These are phyloP conservation scores for Coprinellus micaceus DNA, from an alignment of 768 basidiomycete species.

Conservation along the genomic window DNA sequence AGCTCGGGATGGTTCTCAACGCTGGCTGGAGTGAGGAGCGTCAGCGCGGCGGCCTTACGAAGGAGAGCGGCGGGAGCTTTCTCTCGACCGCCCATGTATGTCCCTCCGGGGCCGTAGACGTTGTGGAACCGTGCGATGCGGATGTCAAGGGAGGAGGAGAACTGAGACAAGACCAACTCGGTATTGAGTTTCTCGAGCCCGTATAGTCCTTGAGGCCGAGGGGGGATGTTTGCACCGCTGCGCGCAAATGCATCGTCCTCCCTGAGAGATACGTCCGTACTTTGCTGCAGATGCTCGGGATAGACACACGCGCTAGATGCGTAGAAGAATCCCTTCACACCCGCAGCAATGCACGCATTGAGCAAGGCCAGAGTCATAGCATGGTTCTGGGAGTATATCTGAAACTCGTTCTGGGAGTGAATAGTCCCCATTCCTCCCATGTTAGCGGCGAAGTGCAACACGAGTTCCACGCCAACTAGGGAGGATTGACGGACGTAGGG, in stretches of 20 bases:
- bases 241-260: slow-evolving; percentile 42
- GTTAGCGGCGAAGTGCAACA: slow-evolving; percentile 57
- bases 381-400: slow-evolving; percentile 48
- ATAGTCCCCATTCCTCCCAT: slow-evolving; percentile 69
- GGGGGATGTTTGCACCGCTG: slow-evolving; percentile 16
- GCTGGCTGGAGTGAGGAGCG: slow-evolving; percentile 12
- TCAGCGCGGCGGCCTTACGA: slow-evolving; percentile 45
- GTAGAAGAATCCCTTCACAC: slow-evolving; percentile 45
- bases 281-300: slow-evolving; percentile 40
- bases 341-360: slow-evolving; percentile 31
- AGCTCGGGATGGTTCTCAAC: background rate
- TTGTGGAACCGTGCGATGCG: slow-evolving; percentile 58
- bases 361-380: slow-evolving; percentile 48
- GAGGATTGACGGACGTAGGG: slow-evolving; percentile 31
- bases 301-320: slow-evolving; percentile 63
- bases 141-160: slow-evolving; percentile 28
- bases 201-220: slow-evolving; percentile 52
- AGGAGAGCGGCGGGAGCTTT: slow-evolving; percentile 56
- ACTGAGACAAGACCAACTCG: slow-evolving; percentile 41
- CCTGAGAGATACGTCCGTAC: slow-evolving; percentile 32
- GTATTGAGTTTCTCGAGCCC: slow-evolving; percentile 55
- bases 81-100: slow-evolving; percentile 53
- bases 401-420: slow-evolving; percentile 45
- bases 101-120: slow-evolving; percentile 51
- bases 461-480: slow-evolving; percentile 37